Evolutionary conservation across 1,139 yeast species (phyloP), one percentile per base, ranked within the genome.

Genomic region (Magnusiomyces suaveolens): DNA sequence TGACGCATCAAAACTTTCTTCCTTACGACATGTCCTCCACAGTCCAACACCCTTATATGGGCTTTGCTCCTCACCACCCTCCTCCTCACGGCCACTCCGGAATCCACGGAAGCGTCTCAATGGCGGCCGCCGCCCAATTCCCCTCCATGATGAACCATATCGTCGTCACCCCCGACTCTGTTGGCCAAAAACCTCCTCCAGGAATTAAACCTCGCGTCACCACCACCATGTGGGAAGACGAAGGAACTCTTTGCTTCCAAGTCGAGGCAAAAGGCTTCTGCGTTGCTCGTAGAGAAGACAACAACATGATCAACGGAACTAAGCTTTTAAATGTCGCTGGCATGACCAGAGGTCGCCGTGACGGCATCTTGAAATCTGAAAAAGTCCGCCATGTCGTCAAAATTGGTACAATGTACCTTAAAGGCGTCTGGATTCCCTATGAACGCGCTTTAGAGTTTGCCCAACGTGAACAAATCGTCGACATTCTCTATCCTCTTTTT

Each of bases 341-440:
- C 55, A 87, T 92, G 92, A 88, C 97, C 14, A 79, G 98, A 60
- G 98, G 98, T 16, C 83, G 95, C 60, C 78, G 98, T 60, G 98
- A 90, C 70, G 97, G 97, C 14, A 85, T 92, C 59, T 75, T 90
- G 59, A 90, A 90, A 72, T 82, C 87, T 58, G 97, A 90, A 69
- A 87, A 88, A 67, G 81, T 82, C 44, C 77, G 97, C 51, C 94
- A 88, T 68, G 97, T 92, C 51, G 96, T 90, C 56, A 90, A 90
- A 71, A 87, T 90, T 61, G 98, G 98, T 12, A 87, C 96, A 21
- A 90, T 90, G 97, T 96, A 90, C 69, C 76, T 90, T 64, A 90
- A 90, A 72, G 98, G 98, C 53, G 97, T 97, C 1, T 90, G 97
- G 97, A 89, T 90, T 60, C 97, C 97, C 0, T 89, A 89, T 69